Evolutionary conservation across 495 filamentous ascomycete genomes (phyloP).

Genomic region (Talaromyces adpressus): DNA sequence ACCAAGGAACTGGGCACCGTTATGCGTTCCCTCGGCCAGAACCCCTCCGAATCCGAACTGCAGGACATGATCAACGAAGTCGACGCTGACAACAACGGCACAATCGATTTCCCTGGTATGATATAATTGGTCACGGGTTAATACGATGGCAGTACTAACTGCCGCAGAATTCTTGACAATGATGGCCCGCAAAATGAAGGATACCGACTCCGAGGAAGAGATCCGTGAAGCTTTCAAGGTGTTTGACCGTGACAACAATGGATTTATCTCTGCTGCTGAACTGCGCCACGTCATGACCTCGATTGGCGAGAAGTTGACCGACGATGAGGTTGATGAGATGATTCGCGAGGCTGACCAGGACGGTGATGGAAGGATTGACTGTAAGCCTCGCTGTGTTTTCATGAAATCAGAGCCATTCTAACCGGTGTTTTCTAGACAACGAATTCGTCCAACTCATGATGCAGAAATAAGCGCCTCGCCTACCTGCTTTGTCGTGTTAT

Average conservation of each 20-base stretch:
- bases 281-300: conserved; percentile 99
- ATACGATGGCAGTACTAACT: conserved; percentile 6
- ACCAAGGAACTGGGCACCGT: conserved; percentile 99
- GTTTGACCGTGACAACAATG: conserved; percentile 99
- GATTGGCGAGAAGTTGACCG: conserved; percentile 98
- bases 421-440: conserved; percentile 62
- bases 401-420: background rate
- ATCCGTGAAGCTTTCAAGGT: conserved; percentile 95
- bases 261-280: conserved; percentile 96
- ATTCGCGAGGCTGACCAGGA: conserved; percentile 99
- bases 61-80: conserved; percentile 99
- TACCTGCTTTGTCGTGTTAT: conserved; percentile 5
- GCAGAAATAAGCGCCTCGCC: conserved; percentile 74
- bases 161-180: conserved; percentile 90
- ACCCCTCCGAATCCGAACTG: conserved; percentile 96
- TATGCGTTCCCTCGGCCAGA: conserved; percentile 99
- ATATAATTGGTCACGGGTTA: conserved; percentile 7
- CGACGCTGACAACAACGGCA: conserved; percentile 98
- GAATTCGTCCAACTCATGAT: conserved; percentile 99
- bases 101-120: conserved; percentile 96
- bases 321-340: conserved; percentile 99
- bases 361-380: conserved; percentile 95
- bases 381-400: conserved; percentile 37
- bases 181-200: conserved; percentile 99
- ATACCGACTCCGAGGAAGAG: conserved; percentile 98